phyloP scores from a whole-genome alignment of 768 basidiomycete species.

The Pleurotus ostreatus region DNA sequence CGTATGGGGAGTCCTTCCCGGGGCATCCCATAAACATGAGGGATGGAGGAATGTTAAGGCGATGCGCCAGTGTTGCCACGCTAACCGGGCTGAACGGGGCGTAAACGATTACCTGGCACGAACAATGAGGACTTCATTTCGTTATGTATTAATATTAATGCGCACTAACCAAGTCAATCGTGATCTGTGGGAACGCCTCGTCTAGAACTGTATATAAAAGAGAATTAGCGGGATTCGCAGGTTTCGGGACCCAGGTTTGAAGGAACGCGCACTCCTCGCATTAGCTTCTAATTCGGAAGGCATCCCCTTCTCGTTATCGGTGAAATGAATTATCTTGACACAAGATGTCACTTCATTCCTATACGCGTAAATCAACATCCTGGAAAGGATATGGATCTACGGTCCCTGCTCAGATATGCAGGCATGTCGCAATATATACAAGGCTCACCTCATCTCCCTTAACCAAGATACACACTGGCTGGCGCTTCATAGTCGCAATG shows the following conservation, averaged over 20 bases:
- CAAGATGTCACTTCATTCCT: slow-evolving; percentile 68
- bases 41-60: slow-evolving; percentile 44
- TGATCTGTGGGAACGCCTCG: slow-evolving; percentile 58
- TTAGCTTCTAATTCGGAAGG: slow-evolving; percentile 76
- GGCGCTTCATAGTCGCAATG: slow-evolving; percentile 44
- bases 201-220: slow-evolving; percentile 22
- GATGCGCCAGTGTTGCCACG: slow-evolving; percentile 46
- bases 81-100: slow-evolving; percentile 39
- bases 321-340: slow-evolving; percentile 67
- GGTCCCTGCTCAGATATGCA: background rate
- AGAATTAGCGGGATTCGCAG: background rate
- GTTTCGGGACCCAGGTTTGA: background rate
- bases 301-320: slow-evolving; percentile 43
- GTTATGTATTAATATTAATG: background rate
- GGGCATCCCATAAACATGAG: slow-evolving; percentile 66
- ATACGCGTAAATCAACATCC: slow-evolving; percentile 62
- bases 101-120: slow-evolving; percentile 39
- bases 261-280: slow-evolving; percentile 45
- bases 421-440: no score
- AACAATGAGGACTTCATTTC: background rate
- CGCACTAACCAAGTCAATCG: slow-evolving; percentile 51
- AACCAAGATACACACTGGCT: slow-evolving; percentile 57
- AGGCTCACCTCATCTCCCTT: slow-evolving; percentile 60
- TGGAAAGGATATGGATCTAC: slow-evolving; percentile 63
- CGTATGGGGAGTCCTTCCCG: slow-evolving; percentile 35